phyloP scores from a whole-genome alignment of 805 yeast species.

The Wickerhamomyces bovis region DNA sequence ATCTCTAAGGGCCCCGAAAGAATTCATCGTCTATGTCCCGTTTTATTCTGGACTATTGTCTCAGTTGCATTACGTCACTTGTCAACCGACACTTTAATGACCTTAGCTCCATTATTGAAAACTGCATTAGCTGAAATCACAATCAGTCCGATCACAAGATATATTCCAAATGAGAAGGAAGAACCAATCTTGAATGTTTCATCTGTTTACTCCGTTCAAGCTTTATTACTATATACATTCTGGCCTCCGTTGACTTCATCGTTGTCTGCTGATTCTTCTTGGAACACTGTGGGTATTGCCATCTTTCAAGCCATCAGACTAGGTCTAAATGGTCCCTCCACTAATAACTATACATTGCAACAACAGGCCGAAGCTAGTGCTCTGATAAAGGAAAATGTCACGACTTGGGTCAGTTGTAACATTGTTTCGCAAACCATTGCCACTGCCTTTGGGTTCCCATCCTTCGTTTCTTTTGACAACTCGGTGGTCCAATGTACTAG shows the following conservation, averaged over 20 bases:
- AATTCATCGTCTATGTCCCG: constrained; percentile 74
- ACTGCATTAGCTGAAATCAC: constrained; percentile 80
- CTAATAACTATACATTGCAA: constrained; percentile 38
- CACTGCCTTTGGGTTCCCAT: constrained; percentile 90
- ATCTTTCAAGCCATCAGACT: constrained; percentile 87
- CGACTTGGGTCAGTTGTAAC: constrained; percentile 94
- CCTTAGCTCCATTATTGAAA: constrained; percentile 64
- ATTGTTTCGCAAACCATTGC: constrained; percentile 87
- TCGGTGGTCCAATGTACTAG: constrained; percentile 51
- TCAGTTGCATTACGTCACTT: constrained; percentile 73
- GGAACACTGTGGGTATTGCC: constrained; percentile 94
- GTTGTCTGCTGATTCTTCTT: constrained; percentile 88
- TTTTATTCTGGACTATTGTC: constrained; percentile 90
- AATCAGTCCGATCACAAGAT: constrained; percentile 83
- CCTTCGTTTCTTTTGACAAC: constrained; percentile 80
- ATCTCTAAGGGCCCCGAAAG: constrained; percentile 75
- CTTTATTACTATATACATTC: constrained; percentile 76
- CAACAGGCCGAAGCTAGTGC: constrained; percentile 25
- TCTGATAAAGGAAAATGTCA: constrained; percentile 66
- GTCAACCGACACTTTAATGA: constrained; percentile 39
- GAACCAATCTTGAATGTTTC: constrained; percentile 84
- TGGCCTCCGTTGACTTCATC: constrained; percentile 98
- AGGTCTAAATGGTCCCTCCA: constrained; percentile 81
- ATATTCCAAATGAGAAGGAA: constrained; percentile 69
- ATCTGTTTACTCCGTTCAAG: constrained; percentile 91